These are phyloP conservation scores for Streptanthus diversifolius DNA, from an alignment of 345 rosid genomes.

Conservation along the genomic window DNA sequence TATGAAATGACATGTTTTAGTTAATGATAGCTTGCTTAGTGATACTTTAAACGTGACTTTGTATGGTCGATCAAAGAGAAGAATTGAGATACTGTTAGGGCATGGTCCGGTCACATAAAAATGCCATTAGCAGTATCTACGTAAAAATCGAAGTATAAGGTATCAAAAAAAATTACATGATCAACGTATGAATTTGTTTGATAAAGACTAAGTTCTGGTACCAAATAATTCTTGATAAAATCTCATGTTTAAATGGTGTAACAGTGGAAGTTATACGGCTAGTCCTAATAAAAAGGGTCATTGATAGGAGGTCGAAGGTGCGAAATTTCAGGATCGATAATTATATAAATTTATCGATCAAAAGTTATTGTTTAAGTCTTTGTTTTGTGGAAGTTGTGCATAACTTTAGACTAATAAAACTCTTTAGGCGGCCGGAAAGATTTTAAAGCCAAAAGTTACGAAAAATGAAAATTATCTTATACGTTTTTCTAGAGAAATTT, in stretches of 20 bases:
- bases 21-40: neutral
- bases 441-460: conserved; percentile 12
- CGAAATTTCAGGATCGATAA: neutral
- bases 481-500: conserved; percentile 5
- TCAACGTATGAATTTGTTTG: neutral
- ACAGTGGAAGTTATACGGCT: too few species aligned
- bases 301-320: neutral
- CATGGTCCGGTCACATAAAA: neutral
- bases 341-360: neutral
- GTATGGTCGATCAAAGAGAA: neutral
- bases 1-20: neutral
- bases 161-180: neutral
- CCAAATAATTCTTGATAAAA: neutral
- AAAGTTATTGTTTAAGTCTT: neutral
- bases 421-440: conserved; percentile 26
- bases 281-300: neutral
- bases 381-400: neutral
- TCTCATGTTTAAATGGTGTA: too few species aligned
- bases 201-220: neutral
- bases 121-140: too few species aligned
- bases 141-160: too few species aligned
- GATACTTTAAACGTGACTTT: neutral
- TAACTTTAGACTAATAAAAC: conserved; percentile 22
- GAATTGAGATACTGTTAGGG: neutral
- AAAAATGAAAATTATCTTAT: conserved; percentile 1